Base-by-base conservation (phyloP, 2,329 filamentous ascomycete species). In the Neonectria punicea region DNA sequence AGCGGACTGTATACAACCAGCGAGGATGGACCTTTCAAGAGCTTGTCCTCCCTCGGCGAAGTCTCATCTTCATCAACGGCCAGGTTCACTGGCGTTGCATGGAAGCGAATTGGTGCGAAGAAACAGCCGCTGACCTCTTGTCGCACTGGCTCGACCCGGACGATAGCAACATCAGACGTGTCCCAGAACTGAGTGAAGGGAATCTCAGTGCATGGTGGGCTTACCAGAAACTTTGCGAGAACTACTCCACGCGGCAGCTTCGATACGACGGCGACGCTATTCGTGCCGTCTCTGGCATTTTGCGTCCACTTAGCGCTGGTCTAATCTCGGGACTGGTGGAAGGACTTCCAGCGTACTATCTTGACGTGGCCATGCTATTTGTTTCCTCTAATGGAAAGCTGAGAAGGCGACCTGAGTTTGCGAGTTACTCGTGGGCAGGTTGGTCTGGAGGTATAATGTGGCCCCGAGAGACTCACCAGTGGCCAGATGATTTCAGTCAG, bases 381-480 rank as follows among this genome's bases (percentile, higher is more conserved):
- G 2, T 44, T 5, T 54, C 54, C 3, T 14, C 20, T 1, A 43
- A 58, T 14, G 65, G 57, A 3, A n/a, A 22, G 1, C 3, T 67
- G 3, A 49, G 51, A 5, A 18, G 67, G 10, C 61, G 65, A 5
- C 34, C 51, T 4, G 65, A 47, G 4, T 69, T 69, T 41, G 55
- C 65, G 5, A 69, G 67, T n/a, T 69, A 63, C 50, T 69, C 67
- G 8, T 69, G 67, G 67, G 62, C 59, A 9, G 67, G 67, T 14
- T 69, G 67, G 65, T 58, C 54, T 4, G 63, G 59, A 6, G 11
- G 32, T 5, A 63, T 66, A 5, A 8, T 10, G 22, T 65, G 62
- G 62, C 57, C 62, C 5, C 51, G 57, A 11, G 62, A 61, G 16
- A 20, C 34, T 32, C 46, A 60, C 8, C 44, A 39, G 13, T 51